A percentile compares a stretch with the other conserved stretches of the same genome.
Evolutionary conservation across 177 flowering plant species (phyloP).

Genomic region (Tripterygium wilfordii): DNA sequence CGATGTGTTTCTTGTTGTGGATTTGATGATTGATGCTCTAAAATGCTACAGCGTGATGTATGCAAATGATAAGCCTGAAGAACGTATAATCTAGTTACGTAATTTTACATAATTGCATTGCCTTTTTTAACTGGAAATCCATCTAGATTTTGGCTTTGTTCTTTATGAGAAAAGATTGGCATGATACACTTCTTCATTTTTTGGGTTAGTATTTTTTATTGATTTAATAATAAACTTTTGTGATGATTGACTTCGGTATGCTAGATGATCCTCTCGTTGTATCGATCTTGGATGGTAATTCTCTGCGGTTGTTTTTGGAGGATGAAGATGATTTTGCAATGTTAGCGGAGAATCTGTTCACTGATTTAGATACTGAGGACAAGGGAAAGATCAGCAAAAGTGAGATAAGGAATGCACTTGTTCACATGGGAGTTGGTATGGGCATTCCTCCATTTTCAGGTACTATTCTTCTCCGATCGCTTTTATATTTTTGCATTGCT

Average conservation of each 20-base stretch:
- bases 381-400: constrained; percentile 57
- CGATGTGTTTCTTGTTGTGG: no score
- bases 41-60: no score
- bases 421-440: constrained; percentile 66
- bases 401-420: constrained; percentile 51
- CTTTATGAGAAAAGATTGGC: no score
- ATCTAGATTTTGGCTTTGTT: no score
- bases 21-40: no score
- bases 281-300: constrained; percentile 53
- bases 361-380: constrained; percentile 66
- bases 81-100: no score
- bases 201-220: background rate
- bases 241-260: background rate
- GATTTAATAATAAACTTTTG: background rate
- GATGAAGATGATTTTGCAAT: constrained; percentile 89
- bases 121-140: no score
- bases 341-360: constrained; percentile 77
- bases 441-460: constrained; percentile 79
- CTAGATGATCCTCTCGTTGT: constrained; percentile 64
- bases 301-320: constrained; percentile 44
- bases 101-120: no score
- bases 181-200: no score
- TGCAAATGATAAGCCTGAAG: no score
- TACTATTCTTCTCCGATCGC: constrained; percentile 8
- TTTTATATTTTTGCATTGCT: no score